Evolutionary conservation across 768 basidiomycete genomes (phyloP).

Genomic region (Podaxis rugospora): DNA sequence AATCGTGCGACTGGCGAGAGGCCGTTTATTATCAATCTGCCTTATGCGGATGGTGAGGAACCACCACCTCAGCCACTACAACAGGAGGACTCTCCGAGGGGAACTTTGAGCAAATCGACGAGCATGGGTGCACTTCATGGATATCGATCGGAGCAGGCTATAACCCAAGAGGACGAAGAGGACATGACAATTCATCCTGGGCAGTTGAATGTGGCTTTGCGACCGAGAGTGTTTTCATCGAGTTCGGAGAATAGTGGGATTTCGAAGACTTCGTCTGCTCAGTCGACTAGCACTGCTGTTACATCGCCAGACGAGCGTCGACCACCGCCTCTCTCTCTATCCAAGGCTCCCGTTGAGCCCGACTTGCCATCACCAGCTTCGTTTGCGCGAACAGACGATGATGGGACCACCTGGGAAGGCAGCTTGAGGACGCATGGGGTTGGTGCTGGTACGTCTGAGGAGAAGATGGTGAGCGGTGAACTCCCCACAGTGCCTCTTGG

Average conservation of each 20-base stretch:
- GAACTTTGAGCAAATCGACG: conserved; percentile 31
- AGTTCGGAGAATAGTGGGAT: conserved; percentile 48
- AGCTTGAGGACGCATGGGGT: conserved; percentile 28
- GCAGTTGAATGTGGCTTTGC: conserved; percentile 27
- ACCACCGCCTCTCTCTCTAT: conserved; percentile 25
- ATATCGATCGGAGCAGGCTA: conserved; percentile 15
- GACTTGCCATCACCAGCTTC: conserved; percentile 52
- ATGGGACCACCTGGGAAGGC: conserved; percentile 59
- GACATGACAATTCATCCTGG: conserved; percentile 59
- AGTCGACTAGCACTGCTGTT: conserved; percentile 44
- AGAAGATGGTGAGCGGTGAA: conserved; percentile 51
- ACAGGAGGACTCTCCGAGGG: conserved; percentile 42
- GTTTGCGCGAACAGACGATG: conserved; percentile 45
- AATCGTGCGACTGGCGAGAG: conserved; percentile 57
- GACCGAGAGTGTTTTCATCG: conserved; percentile 36
- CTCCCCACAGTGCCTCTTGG: conserved; percentile 45
- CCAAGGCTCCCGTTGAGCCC: conserved; percentile 30
- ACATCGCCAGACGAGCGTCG: conserved; percentile 46
- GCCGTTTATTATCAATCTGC: conserved; percentile 63
- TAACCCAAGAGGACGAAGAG: conserved; percentile 37
- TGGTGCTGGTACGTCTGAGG: conserved; percentile 36
- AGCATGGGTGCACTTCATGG: conserved; percentile 32
- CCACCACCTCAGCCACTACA: conserved; percentile 26
- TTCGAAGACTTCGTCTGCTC: conserved; percentile 42
- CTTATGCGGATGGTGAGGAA: conserved; percentile 30